Percentiles rank a stretch among this genome's conserved stretches.
Conservation (phyloP, 2,329 filamentous ascomycete species). For the Hypoxylon sp. region DNA sequence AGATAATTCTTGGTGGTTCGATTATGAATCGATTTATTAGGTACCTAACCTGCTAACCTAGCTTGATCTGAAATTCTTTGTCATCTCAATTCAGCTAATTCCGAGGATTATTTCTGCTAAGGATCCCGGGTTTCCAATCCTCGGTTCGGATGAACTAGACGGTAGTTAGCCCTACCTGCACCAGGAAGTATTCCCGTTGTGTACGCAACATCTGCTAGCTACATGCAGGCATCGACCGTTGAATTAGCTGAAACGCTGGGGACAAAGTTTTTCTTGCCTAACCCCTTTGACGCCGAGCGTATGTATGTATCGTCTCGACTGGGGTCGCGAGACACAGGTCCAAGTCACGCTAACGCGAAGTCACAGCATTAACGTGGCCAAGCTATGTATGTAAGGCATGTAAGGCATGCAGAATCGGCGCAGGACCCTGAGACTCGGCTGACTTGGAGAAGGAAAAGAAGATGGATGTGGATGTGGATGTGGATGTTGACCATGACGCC, state of each 20-base stretch:
- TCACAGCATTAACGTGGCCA: conserved; percentile 12
- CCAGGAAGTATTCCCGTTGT: conserved; percentile 11
- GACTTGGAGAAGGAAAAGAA: conserved; percentile 3
- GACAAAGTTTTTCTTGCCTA: conserved; percentile 7
- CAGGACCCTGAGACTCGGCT: conserved; percentile 26
- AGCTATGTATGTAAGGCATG: no score
- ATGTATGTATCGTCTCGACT: conserved; percentile 12
- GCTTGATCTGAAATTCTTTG: conserved; percentile 6
- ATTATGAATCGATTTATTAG: conserved; percentile 10
- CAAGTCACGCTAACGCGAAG: conserved; percentile 23
- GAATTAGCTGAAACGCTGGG: conserved; percentile 29
- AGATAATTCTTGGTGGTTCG: conserved; percentile 8
- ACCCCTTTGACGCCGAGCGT: conserved; percentile 5
- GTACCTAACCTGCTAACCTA: no score
- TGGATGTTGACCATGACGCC: conserved; percentile 10
- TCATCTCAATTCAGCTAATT: no score
- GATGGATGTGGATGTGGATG: no score
- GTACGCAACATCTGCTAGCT: neutral
- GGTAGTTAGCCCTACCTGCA: conserved; percentile 2
- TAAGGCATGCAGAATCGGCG: conserved; percentile 23
- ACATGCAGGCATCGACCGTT: conserved; percentile 1
- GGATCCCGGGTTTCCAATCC: neutral
- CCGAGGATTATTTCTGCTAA: no score
- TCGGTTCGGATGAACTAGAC: conserved; percentile 10
- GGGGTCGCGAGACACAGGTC: conserved; percentile 12